These are phyloP conservation scores for Termitomyces sp. DNA, from an alignment of 768 basidiomycete genomes.

Conservation along the genomic window DNA sequence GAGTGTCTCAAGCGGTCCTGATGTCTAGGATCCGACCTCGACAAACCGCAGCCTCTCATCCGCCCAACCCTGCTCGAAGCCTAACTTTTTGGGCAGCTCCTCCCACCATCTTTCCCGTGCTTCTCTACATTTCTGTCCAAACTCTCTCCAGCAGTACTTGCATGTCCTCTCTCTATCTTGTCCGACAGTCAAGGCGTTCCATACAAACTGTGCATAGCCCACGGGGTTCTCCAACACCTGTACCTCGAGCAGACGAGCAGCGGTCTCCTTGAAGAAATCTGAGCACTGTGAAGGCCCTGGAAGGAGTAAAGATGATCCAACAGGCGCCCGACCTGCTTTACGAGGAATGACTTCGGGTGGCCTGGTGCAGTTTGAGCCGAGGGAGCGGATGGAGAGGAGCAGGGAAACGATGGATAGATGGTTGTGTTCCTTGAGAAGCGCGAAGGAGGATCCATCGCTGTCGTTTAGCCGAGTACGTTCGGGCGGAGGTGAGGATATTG, in stretches of 20 bases:
- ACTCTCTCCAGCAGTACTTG: constrained; percentile 6
- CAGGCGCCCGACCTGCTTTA: constrained; percentile 5
- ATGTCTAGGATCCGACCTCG: background rate
- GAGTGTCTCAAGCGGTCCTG: background rate
- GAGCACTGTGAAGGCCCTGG: background rate
- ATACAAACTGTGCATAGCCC: constrained; percentile 8
- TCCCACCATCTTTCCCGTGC: constrained; percentile 8
- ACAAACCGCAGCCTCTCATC: background rate
- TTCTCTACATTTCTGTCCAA: background rate
- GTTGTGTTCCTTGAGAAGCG: constrained; percentile 6
- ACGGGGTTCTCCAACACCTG: constrained; percentile 6
- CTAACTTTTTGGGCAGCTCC: background rate
- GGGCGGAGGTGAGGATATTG: background rate
- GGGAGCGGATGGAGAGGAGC: constrained; percentile 4
- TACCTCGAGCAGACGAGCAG: constrained; percentile 1
- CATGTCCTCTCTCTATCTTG: constrained; percentile 3
- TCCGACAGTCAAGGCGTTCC: background rate
- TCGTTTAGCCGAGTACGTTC: background rate
- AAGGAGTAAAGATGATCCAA: constrained; percentile 2
- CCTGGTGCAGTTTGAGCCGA: background rate
- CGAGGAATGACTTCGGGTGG: constrained; percentile 1
- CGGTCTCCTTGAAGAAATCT: background rate
- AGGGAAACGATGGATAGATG: constrained; percentile 1
- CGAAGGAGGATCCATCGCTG: constrained; percentile 2
- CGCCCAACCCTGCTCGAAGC: constrained; percentile 5